Evolutionary conservation across 495 filamentous ascomycete species (phyloP).

Genomic region (Hypoxylon crocopeplum): DNA sequence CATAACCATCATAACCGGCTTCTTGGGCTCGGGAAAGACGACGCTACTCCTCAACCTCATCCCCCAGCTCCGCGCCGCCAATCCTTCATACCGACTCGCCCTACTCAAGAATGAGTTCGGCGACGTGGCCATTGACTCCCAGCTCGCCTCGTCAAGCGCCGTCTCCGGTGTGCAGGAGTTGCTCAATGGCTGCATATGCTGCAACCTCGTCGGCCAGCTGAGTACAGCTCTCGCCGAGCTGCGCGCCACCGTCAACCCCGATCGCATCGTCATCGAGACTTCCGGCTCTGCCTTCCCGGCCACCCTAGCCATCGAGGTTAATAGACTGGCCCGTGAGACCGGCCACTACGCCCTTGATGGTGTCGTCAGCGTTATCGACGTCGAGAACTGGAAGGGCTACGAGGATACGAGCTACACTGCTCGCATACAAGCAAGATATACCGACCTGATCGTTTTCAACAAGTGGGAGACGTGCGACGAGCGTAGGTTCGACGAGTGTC

Average conservation of each 20-base stretch:
- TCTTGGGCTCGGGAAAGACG: slow-evolving; percentile 93
- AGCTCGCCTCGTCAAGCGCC: slow-evolving; percentile 78
- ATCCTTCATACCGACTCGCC: slow-evolving; percentile 79
- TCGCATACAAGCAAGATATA: slow-evolving; percentile 85
- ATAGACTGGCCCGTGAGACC: slow-evolving; percentile 72
- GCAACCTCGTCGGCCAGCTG: slow-evolving; percentile 93
- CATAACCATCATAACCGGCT: slow-evolving; percentile 94
- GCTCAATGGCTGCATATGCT: slow-evolving; percentile 97
- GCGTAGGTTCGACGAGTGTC: slow-evolving; percentile 75
- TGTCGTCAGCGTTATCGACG: slow-evolving; percentile 90
- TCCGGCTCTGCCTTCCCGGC: slow-evolving; percentile 87
- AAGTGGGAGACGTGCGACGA: slow-evolving; percentile 87
- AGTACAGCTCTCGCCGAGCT: slow-evolving; percentile 79
- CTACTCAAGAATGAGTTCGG: slow-evolving; percentile 98
- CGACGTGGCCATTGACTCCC: slow-evolving; percentile 90
- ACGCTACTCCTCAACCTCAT: slow-evolving; percentile 89
- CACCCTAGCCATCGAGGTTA: slow-evolving; percentile 91
- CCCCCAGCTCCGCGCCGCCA: slow-evolving; percentile 74
- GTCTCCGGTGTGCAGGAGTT: slow-evolving; percentile 92
- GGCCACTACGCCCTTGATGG: slow-evolving; percentile 81
- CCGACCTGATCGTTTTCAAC: slow-evolving; percentile 92
- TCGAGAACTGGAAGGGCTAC: slow-evolving; percentile 97
- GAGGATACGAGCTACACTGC: slow-evolving; percentile 89
- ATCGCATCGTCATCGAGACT: slow-evolving; percentile 94
- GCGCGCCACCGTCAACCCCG: slow-evolving; percentile 62